A percentile compares a stretch with the other conserved stretches of the same genome.
phyloP scores from a whole-genome alignment of 2,329 filamentous ascomycete genomes.

The Xylaria multiplex region DNA sequence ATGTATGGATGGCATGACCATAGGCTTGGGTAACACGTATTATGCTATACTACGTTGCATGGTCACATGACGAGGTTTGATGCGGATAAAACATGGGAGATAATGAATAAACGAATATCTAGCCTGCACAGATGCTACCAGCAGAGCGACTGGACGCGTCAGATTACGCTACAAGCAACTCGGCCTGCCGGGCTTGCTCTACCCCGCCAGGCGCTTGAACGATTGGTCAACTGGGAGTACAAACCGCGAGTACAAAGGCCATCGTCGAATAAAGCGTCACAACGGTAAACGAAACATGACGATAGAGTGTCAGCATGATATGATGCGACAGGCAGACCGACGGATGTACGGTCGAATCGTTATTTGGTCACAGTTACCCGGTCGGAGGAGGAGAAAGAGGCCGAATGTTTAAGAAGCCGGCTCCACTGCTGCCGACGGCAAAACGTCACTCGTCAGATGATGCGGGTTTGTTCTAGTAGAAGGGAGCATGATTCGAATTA shows the following conservation, averaged over 20 bases:
- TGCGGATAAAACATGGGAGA: not conserved
- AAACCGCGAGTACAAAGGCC: not conserved
- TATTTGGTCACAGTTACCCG: too few relatives aligned
- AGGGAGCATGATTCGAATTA: not conserved
- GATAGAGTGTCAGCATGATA: constrained; percentile 4
- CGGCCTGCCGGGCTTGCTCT: not conserved
- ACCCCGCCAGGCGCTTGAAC: not conserved
- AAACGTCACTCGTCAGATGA: constrained; percentile 2
- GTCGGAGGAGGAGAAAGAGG: not conserved
- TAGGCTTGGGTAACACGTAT: not conserved
- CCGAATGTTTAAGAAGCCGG: not conserved
- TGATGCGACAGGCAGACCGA: not conserved
- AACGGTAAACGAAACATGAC: constrained; percentile 3
- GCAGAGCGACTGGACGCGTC: not conserved
- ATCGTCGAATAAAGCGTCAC: not conserved
- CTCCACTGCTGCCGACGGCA: constrained; percentile 15
- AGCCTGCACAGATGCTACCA: not conserved
- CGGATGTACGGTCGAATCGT: not conserved
- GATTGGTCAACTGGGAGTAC: not conserved
- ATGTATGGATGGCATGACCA: not conserved
- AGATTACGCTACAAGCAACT: not conserved
- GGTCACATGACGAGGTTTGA: constrained; percentile 16
- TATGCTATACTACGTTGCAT: not conserved
- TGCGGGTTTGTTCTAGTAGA: not conserved
- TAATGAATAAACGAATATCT: not conserved